Conservation (phyloP, 2,329 filamentous ascomycete species). For the Phaeosphaeriaceae sp. region DNA sequence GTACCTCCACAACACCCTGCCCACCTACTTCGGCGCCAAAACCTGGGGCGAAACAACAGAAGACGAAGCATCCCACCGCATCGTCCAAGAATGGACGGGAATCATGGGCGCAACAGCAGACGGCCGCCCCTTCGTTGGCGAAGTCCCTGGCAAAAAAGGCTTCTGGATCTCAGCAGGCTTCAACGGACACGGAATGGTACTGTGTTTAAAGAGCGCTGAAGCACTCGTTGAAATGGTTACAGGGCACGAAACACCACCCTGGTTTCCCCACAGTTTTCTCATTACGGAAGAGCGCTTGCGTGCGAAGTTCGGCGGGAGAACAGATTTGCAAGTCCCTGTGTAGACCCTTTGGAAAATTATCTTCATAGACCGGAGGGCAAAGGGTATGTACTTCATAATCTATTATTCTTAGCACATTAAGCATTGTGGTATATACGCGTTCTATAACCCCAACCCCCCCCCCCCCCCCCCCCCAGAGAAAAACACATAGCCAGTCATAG, state of each 20-base stretch:
- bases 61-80: conserved; percentile 22
- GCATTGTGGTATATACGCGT: no score
- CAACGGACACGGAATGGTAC: conserved; percentile 70
- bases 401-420: no score
- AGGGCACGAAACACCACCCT: conserved; percentile 46
- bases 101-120: conserved; percentile 62
- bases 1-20: conserved; percentile 54
- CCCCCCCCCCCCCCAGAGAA: no score
- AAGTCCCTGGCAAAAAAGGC: conserved; percentile 51
- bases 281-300: conserved; percentile 57
- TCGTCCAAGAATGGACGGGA: conserved; percentile 54
- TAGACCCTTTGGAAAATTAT: no score
- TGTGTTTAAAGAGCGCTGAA: conserved; percentile 65
- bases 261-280: conserved; percentile 62
- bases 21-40: conserved; percentile 58
- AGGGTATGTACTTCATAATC: no score
- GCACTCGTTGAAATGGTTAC: conserved; percentile 63
- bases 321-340: conserved; percentile 22
- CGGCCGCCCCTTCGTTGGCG: conserved; percentile 56
- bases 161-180: conserved; percentile 67
- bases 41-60: conserved; percentile 44
- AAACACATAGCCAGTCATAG: no score
- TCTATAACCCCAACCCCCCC: not conserved
- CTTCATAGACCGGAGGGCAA: no score
- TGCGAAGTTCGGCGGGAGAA: conserved; percentile 32